phyloP scores from a whole-genome alignment of 2,329 filamentous ascomycete genomes.

The Magnaporthiopsis incrustans region DNA sequence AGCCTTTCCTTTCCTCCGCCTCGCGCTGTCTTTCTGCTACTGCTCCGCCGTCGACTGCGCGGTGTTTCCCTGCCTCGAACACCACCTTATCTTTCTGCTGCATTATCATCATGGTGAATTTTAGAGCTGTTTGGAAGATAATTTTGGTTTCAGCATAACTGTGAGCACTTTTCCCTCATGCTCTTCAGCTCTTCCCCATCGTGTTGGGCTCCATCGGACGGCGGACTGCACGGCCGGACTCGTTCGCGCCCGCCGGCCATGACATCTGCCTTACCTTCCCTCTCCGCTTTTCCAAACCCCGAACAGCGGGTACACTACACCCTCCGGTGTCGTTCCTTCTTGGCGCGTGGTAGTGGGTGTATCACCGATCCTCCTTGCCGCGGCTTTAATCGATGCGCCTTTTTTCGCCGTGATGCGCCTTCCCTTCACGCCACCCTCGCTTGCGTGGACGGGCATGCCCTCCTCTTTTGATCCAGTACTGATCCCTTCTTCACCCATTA shows the following conservation, averaged over 20 bases:
- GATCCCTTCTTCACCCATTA: background rate
- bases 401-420: background rate
- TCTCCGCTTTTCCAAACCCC: background rate
- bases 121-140: slow-evolving; percentile 1
- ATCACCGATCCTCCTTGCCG: background rate
- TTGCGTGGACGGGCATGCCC: too few species aligned
- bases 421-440: too few species aligned
- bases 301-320: background rate
- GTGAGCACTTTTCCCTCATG: background rate
- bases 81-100: background rate
- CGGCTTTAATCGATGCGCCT: background rate
- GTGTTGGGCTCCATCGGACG: too few species aligned
- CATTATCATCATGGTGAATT: slow-evolving; percentile 8
- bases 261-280: background rate
- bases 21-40: background rate
- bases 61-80: background rate
- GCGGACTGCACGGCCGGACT: background rate
- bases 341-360: background rate
- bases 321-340: background rate
- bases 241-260: background rate
- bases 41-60: background rate
- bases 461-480: background rate
- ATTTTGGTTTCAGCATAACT: slow-evolving; percentile 6
- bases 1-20: background rate
- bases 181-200: background rate